Conservation (phyloP, 768 basidiomycete genomes). For the Podaxis sp. region DNA sequence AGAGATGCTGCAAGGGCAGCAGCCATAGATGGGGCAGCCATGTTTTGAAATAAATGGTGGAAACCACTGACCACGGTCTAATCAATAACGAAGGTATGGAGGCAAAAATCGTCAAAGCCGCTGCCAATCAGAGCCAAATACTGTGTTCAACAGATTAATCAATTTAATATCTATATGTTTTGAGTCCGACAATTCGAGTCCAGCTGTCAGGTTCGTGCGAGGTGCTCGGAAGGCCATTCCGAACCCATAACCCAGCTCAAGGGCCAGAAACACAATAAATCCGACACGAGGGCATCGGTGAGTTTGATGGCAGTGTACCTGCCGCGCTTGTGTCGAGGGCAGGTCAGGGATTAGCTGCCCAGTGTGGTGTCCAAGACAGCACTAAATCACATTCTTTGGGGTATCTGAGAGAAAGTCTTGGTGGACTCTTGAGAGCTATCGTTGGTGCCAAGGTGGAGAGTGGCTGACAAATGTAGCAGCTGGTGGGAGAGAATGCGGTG, state of each 20-base stretch:
- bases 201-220: background rate
- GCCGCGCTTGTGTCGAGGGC: too few species aligned
- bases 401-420: too few species aligned
- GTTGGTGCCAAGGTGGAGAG: background rate
- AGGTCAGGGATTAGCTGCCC: too few species aligned
- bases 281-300: too few species aligned
- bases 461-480: constrained; percentile 2
- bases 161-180: background rate
- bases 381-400: too few species aligned
- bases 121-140: constrained; percentile 30
- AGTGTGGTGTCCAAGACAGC: too few species aligned
- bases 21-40: constrained; percentile 85
- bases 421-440: background rate
- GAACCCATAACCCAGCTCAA: background rate
- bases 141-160: background rate
- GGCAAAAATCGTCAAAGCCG: constrained; percentile 19
- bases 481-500: background rate
- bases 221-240: background rate
- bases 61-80: background rate
- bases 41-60: constrained; percentile 23
- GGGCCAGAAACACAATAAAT: background rate
- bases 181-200: background rate
- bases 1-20: constrained; percentile 85
- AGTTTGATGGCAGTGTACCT: too few species aligned
- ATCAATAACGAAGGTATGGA: background rate